A percentile compares a stretch with the other conserved stretches of the same genome.
These are phyloP conservation scores for Epichloe glyceriae DNA, from an alignment of 2,329 filamentous ascomycete genomes.

Conservation along the genomic window DNA sequence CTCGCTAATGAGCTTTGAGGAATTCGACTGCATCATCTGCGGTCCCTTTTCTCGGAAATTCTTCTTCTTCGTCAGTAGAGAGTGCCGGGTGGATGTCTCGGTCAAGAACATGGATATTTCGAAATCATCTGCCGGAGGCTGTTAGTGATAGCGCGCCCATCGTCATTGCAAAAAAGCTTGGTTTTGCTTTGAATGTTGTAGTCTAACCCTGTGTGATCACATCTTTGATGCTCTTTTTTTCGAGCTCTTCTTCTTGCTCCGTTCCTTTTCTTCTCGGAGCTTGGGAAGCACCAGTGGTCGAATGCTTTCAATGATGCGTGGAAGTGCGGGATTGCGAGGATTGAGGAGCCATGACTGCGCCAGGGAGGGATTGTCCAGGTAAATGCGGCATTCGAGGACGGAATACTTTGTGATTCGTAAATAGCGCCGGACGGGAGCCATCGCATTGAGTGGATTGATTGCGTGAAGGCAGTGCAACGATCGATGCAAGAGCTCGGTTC, in stretches of 20 bases:
- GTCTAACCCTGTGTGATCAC: slow-evolving; percentile 62
- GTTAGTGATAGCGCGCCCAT: background rate
- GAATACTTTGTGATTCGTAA: slow-evolving; percentile 86
- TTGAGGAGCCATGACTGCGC: slow-evolving; percentile 75
- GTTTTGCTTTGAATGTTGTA: background rate
- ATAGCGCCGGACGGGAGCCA: slow-evolving; percentile 84
- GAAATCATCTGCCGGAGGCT: slow-evolving; percentile 60
- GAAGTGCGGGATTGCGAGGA: slow-evolving; percentile 60
- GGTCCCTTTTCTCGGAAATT: slow-evolving; percentile 49
- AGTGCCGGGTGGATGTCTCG: slow-evolving; percentile 72
- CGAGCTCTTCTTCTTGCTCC: slow-evolving; percentile 46
- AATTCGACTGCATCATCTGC: slow-evolving; percentile 45
- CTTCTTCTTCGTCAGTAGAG: slow-evolving; percentile 76
- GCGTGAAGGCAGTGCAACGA: background rate
- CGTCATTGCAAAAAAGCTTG: background rate
- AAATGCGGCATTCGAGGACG: slow-evolving; percentile 92
- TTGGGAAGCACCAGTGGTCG: slow-evolving; percentile 82
- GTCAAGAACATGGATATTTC: slow-evolving; percentile 91
- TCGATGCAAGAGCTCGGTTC: background rate
- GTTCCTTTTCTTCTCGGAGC: slow-evolving; percentile 68
- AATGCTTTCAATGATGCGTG: slow-evolving; percentile 72
- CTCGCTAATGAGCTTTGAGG: slow-evolving; percentile 45
- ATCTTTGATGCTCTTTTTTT: slow-evolving; percentile 77
- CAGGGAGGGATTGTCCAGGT: slow-evolving; percentile 80
- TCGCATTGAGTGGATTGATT: slow-evolving; percentile 21